Evolutionary conservation across 2,329 filamentous ascomycete genomes (phyloP), one percentile per base, ranked within the genome.

Genomic region (Penicillium vulpinum): DNA sequence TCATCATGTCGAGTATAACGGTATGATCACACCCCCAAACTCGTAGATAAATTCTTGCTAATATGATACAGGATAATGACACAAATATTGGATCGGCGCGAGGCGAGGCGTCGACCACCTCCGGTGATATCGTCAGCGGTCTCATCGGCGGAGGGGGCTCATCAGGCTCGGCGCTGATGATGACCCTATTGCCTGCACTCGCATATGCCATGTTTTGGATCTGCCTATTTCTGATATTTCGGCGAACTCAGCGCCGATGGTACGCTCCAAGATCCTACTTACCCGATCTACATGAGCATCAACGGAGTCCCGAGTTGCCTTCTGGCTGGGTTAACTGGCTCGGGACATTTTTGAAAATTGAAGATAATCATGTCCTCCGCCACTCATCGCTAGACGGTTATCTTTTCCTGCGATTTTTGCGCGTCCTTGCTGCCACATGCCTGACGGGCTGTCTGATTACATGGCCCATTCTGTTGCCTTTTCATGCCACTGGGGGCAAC

Each of bases 381-480:
- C 90, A 95, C 77, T 90, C 92, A 63, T 95, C 92, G 1, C 84
- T 97, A 51, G 93, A 97, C 72, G 90, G 90, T 24, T 97, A 92
- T 75, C 87, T 97, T 43, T 96, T 95, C 74, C 81, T 97, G 24
- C 90, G 93, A 22, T 96, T 93, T 67, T 78, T 97, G 61, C 88
- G 91, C 64, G 88, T 94, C 43, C 80, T 90, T 41, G 87, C 88
- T 60, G 82, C 89, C 57, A 88, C 93, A 60, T 92, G 88, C 72
- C 83, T 97, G 29, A 87, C 91, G 7, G 94, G 93, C 46, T 91
- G 89, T 67, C 78, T 85, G 63, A 87, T 97, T 58, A 91, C 90
- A 36, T 96, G 91, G 89, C 93, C 94, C 0, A 82, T 97, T 31
- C 80, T 97, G 16, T 88, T 90, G 84, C 93, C 94, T 0, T 80